phyloP scores from a whole-genome alignment of 2,329 filamentous ascomycete species.

The Botrytis squamosa region DNA sequence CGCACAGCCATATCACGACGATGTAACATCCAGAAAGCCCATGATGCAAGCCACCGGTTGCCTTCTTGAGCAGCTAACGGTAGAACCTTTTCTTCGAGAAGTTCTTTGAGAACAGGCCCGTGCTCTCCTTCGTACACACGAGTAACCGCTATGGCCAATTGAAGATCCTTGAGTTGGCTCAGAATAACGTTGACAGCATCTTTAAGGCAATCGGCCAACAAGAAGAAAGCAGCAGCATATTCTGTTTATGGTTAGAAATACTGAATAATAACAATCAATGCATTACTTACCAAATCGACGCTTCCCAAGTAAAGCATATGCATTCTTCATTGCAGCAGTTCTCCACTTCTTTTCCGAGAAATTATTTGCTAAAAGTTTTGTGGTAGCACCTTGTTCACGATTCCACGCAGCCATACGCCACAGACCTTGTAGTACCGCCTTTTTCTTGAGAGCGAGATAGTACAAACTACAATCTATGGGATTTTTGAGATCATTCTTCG shows the following conservation, averaged over 20 bases:
- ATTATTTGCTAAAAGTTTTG: constrained; percentile 81
- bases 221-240: constrained; percentile 94
- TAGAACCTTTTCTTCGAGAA: constrained; percentile 79
- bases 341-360: constrained; percentile 85
- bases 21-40: constrained; percentile 91
- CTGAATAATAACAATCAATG: constrained; percentile 10
- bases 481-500: constrained; percentile 80
- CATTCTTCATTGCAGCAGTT: constrained; percentile 90
- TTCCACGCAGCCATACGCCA: constrained; percentile 96
- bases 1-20: constrained; percentile 81
- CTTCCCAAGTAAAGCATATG: constrained; percentile 90
- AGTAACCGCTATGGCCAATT: constrained; percentile 84
- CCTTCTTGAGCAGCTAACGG: constrained; percentile 74
- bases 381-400: constrained; percentile 77
- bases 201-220: constrained; percentile 79
- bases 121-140: constrained; percentile 86
- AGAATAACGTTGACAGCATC: constrained; percentile 85
- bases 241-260: constrained; percentile 48
- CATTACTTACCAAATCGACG: constrained; percentile 69
- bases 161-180: constrained; percentile 82
- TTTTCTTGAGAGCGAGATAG: constrained; percentile 89
- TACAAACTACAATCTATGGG: constrained; percentile 88
- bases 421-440: constrained; percentile 81
- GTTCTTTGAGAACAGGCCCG: constrained; percentile 67
- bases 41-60: constrained; percentile 91